Conservation (phyloP, 176 grass and related monocot species). For the Pharus latifolius region DNA sequence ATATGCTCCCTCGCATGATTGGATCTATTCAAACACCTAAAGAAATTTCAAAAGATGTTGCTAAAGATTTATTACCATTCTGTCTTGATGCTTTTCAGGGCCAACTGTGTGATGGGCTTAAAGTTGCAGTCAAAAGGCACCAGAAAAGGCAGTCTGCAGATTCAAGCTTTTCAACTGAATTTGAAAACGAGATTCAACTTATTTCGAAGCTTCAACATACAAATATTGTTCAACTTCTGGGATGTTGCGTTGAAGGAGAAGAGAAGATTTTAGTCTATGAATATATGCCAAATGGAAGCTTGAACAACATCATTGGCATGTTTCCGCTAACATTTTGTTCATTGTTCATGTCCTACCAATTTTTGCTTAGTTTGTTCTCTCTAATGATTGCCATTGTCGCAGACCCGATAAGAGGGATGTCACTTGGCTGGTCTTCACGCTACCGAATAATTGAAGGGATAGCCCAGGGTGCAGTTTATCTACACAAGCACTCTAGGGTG, state of each 20-base stretch:
- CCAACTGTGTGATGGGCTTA: not conserved
- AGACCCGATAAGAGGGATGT: not conserved
- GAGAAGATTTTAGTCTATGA: not conserved
- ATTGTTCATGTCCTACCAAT: too few species aligned
- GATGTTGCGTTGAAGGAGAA: not conserved
- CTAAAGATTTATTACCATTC: too few species aligned
- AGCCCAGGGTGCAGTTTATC: not conserved
- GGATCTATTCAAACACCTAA: too few species aligned
- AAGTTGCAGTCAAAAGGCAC: not conserved
- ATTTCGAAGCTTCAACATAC: not conserved
- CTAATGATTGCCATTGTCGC: not conserved
- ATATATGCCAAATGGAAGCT: constrained; percentile 2
- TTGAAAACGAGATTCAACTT: not conserved
- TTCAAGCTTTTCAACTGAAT: too few species aligned
- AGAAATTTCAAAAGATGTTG: too few species aligned
- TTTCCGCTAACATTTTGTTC: not conserved
- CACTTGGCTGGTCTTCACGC: not conserved
- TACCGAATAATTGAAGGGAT: constrained; percentile 6
- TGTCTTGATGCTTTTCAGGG: not conserved
- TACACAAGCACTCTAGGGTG: not conserved
- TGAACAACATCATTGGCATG: not conserved
- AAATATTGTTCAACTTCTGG: not conserved
- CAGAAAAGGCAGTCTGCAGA: too few species aligned
- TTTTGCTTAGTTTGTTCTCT: not conserved
- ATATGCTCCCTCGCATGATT: too few species aligned